Percentiles rank a stretch among this genome's conserved stretches.
Conservation (phyloP, 1,284 basidiomycete genomes). For the Apiotrichum brassicae region DNA sequence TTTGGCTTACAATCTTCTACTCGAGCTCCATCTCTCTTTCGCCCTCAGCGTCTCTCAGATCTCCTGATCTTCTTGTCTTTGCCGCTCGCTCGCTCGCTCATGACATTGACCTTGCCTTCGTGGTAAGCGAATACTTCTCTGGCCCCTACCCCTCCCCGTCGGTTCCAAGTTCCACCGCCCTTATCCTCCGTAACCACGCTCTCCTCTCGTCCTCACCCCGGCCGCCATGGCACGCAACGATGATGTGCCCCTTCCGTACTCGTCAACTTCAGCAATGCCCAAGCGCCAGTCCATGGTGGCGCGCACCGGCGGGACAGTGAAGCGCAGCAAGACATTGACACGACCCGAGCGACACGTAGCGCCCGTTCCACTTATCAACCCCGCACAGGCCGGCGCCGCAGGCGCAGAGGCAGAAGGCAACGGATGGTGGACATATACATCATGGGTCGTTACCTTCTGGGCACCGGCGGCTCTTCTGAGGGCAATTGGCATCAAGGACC, state of each 20-base stretch:
- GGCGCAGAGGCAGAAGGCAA: constrained; percentile 45
- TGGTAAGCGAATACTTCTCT: too few relatives aligned
- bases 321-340: constrained; percentile 86
- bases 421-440: constrained; percentile 77
- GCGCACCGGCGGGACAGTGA: constrained; percentile 28
- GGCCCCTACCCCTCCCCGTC: too few relatives aligned
- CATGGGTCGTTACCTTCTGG: constrained; percentile 80
- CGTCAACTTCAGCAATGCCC: constrained; percentile 31
- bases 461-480: constrained; percentile 71
- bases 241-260: constrained; percentile 39
- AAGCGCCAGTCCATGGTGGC: constrained; percentile 22
- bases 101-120: too few relatives aligned
- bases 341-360: constrained; percentile 90
- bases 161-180: too few relatives aligned
- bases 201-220: not conserved
- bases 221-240: constrained; percentile 23
- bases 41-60: too few relatives aligned
- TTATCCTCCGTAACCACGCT: too few relatives aligned
- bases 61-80: too few relatives aligned
- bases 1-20: too few relatives aligned
- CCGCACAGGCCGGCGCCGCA: constrained; percentile 38
- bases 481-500: constrained; percentile 71
- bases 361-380: constrained; percentile 87
- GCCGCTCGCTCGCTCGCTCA: too few relatives aligned
- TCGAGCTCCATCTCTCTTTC: too few relatives aligned